These are phyloP conservation scores for Penicillium paneum DNA, from an alignment of 2,329 filamentous ascomycete genomes.

Conservation along the genomic window DNA sequence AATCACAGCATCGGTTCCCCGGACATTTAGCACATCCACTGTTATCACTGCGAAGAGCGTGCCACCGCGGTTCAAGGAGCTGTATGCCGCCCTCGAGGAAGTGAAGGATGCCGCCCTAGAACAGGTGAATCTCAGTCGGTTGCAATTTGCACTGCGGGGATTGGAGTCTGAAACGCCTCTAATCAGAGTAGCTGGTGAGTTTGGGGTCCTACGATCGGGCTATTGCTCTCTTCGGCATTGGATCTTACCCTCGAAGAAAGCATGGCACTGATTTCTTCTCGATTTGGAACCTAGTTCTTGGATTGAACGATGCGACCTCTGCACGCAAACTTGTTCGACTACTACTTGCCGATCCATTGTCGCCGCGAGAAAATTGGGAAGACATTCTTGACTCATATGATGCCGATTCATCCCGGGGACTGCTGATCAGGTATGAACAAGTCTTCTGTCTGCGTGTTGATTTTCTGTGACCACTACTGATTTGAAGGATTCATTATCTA, in stretches of 20 bases:
- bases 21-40: constrained; percentile 49
- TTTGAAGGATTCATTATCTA: constrained; percentile 23
- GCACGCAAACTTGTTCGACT: constrained; percentile 63
- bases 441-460: background rate
- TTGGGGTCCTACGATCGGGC: background rate
- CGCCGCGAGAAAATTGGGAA: constrained; percentile 64
- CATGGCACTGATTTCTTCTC: background rate
- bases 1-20: constrained; percentile 8
- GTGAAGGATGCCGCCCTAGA: constrained; percentile 53
- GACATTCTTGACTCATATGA: constrained; percentile 52
- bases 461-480: background rate
- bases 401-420: constrained; percentile 51
- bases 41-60: constrained; percentile 55
- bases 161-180: constrained; percentile 54
- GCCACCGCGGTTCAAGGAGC: constrained; percentile 50
- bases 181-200: constrained; percentile 54
- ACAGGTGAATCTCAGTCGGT: constrained; percentile 57
- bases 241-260: background rate
- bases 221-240: background rate
- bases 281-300: constrained; percentile 43
- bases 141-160: constrained; percentile 59
- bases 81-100: constrained; percentile 54
- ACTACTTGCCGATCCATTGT: constrained; percentile 67
- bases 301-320: constrained; percentile 48
- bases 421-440: constrained; percentile 58